Conservation (phyloP, 1,284 basidiomycete species). For the Hortiboletus rubellus region DNA sequence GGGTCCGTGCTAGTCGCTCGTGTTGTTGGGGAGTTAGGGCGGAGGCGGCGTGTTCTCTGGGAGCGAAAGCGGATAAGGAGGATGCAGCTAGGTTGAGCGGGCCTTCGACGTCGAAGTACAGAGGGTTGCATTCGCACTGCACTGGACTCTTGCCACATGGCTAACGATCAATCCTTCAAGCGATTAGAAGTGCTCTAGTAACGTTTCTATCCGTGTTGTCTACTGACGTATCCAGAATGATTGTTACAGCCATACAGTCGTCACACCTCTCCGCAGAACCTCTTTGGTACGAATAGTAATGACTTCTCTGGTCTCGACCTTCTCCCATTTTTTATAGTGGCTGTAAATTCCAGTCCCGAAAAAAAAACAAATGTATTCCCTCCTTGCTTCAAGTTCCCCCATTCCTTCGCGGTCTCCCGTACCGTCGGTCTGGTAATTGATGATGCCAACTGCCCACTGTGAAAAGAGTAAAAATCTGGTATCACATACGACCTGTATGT, state of each 20-base stretch:
- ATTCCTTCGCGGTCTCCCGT: conserved; percentile 12
- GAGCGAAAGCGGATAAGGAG: not conserved
- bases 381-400: conserved; percentile 15
- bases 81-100: not conserved
- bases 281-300: conserved; percentile 21
- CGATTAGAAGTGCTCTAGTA: not conserved
- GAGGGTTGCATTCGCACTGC: not conserved
- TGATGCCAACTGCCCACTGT: conserved; percentile 26
- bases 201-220: not conserved
- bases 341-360: conserved; percentile 25
- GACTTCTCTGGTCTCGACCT: conserved; percentile 21
- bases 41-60: not conserved
- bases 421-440: conserved; percentile 26
- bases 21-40: not conserved
- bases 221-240: not conserved
- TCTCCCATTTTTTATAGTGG: conserved; percentile 21
- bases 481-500: conserved; percentile 17
- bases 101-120: not conserved
- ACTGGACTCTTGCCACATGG: not conserved
- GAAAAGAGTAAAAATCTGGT: conserved; percentile 21
- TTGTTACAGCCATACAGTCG: conserved; percentile 21
- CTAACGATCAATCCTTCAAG: not conserved
- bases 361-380: conserved; percentile 25
- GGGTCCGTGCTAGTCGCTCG: not conserved
- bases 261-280: conserved; percentile 14